These are phyloP conservation scores for Lactifluus piperatus DNA, from an alignment of 768 basidiomycete species.

Conservation along the genomic window DNA sequence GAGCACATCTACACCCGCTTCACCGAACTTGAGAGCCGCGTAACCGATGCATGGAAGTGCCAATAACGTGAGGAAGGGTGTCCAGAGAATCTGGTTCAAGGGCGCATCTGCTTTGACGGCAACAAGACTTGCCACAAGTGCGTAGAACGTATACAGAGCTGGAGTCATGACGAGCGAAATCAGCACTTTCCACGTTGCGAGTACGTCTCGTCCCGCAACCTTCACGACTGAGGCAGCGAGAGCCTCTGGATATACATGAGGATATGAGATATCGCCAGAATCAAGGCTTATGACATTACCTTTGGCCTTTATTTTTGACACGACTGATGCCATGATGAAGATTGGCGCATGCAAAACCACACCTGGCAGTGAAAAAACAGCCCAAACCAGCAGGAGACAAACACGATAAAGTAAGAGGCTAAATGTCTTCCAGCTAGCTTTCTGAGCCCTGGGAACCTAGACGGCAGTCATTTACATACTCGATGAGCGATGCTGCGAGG, in stretches of 20 bases:
- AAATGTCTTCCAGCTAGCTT: conserved; percentile 77
- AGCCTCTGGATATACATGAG: conserved; percentile 51
- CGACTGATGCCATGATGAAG: conserved; percentile 79
- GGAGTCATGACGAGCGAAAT: conserved; percentile 87
- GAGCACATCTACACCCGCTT: conserved; percentile 93
- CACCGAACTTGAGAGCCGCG: conserved; percentile 91
- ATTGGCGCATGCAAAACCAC: conserved; percentile 87
- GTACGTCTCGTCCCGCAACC: conserved; percentile 85
- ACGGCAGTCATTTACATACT: background rate
- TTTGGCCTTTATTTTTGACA: conserved; percentile 83
- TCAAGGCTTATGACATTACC: conserved; percentile 35
- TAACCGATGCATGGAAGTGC: conserved; percentile 82
- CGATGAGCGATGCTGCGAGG: background rate
- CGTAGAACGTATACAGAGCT: conserved; percentile 76
- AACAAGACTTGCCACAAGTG: conserved; percentile 67
- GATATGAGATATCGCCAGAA: background rate
- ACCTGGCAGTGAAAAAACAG: conserved; percentile 78
- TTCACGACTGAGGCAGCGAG: conserved; percentile 93
- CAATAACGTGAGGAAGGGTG: conserved; percentile 65
- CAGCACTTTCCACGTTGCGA: conserved; percentile 95
- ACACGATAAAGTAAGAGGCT: conserved; percentile 78
- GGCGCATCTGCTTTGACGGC: conserved; percentile 60
- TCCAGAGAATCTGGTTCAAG: conserved; percentile 52
- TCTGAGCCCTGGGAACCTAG: conserved; percentile 80
- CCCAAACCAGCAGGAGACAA: conserved; percentile 70